Evolutionary conservation across 73 alveolate species (phyloP), one percentile per base, ranked within the genome.

Genomic region (Chromera velia): DNA sequence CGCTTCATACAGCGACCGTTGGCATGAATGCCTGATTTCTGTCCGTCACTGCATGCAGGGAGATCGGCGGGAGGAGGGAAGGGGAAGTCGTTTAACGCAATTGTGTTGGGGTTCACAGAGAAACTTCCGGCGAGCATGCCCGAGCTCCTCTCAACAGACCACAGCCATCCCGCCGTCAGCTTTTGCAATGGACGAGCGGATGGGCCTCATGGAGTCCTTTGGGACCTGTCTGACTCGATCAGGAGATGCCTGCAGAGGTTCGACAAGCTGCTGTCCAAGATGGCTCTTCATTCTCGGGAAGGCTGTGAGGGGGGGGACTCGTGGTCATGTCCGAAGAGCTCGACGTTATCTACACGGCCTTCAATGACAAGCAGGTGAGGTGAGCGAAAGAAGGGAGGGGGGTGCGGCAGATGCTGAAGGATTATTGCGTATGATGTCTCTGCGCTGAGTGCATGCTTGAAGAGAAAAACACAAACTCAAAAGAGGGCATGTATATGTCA

Each of bases 241-340:
- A 40, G n/a, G n/a, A n/a, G n/a, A n/a, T n/a, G n/a, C n/a, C 4
- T 40, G 55, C 55, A 40, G 55, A 4, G 55, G 13, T 40, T 40
- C 55, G 13, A 92, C 88, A 75, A 84, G 33, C 88, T 97, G 32
- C 81, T 97, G 33, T 76, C 82, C 65, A 89, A 90, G 66, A 95
- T 97, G 97, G 45, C 90, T 97, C 63, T 81, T 84, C 30, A 91
- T 89, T 65, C 90, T 97, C 67, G 91, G 88, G 79, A 94, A 92
- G 88, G 85, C 85, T 0, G 78, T 78, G 30, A 78, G 69, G 67
- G n/a, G n/a, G n/a, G n/a, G 85, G 85, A 30, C 70, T 78, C 46
- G 69, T 78, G 17, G 98, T 93, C 47, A 97, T 97, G 99, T 92
- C 97, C 47, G 92, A 88, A 24, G 99, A 97, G 88, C 90, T 97